Evolutionary conservation across 2,329 filamentous ascomycete species (phyloP).

Genomic region (Neurospora crassa): DNA sequence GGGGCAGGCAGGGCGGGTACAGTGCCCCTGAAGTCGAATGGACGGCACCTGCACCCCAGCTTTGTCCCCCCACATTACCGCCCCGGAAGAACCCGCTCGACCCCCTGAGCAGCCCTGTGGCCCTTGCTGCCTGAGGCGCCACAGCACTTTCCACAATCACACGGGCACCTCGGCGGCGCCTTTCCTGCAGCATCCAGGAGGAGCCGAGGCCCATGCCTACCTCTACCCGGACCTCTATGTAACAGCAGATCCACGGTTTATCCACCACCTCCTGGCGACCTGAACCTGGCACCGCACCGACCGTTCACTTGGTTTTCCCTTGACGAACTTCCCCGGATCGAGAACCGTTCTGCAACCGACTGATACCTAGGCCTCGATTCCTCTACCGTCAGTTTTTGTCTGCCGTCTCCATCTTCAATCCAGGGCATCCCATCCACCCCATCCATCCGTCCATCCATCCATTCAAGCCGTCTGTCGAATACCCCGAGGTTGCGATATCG

Average conservation of each 20-base stretch:
- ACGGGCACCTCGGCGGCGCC: background rate
- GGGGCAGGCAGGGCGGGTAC: background rate
- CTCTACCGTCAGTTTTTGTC: background rate
- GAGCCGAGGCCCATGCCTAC: background rate
- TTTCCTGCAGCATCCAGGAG: background rate
- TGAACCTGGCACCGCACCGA: background rate
- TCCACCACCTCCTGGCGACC: background rate
- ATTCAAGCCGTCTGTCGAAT: background rate
- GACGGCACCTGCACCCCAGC: background rate
- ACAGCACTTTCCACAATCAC: background rate
- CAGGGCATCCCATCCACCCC: background rate
- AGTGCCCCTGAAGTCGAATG: too few species aligned
- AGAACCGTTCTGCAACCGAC: background rate
- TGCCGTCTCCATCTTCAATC: background rate
- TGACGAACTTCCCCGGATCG: background rate
- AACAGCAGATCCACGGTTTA: background rate
- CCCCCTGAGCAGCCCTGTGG: background rate
- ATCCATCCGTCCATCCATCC: background rate
- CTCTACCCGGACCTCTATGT: too few species aligned
- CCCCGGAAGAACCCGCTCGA: background rate
- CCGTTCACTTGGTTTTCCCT: background rate
- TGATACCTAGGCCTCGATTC: background rate
- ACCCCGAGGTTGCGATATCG: background rate
- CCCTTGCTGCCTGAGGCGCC: background rate
- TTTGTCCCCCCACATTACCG: background rate